Evolutionary conservation across 176 grass and related monocot genomes (phyloP).

Genomic region (Juncus inflexus): DNA sequence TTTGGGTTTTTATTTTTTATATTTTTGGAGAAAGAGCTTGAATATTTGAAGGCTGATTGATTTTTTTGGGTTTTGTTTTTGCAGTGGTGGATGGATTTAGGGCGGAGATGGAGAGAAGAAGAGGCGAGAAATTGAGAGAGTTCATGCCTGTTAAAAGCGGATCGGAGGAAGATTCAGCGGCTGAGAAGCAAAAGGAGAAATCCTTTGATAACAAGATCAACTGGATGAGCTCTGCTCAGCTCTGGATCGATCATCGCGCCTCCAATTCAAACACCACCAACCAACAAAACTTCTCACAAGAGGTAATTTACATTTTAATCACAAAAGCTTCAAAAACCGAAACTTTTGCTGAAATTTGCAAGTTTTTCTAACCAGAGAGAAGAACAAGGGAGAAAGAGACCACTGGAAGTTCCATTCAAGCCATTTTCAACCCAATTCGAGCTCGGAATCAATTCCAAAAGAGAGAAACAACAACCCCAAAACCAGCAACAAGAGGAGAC

Average conservation of each 20-base stretch:
- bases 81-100: conserved; percentile 74
- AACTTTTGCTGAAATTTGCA: not conserved
- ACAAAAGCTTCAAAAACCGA: too few species aligned
- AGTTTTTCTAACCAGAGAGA: not conserved
- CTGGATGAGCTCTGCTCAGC: conserved; percentile 94
- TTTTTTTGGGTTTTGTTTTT: not conserved
- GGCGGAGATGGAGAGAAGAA: conserved; percentile 44
- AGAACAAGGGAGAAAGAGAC: conserved; percentile 28
- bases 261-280: conserved; percentile 38
- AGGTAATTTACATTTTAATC: not conserved
- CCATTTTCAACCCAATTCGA: conserved; percentile 35
- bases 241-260: conserved; percentile 62
- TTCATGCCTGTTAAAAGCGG: conserved; percentile 31
- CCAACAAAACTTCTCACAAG: conserved; percentile 21
- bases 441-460: conserved; percentile 1
- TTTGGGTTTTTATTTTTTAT: not conserved
- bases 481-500: conserved; percentile 6
- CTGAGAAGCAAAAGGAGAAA: conserved; percentile 20
- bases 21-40: not conserved
- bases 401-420: conserved; percentile 20
- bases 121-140: conserved; percentile 26
- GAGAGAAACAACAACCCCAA: not conserved
- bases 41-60: not conserved
- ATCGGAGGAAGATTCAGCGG: conserved; percentile 6
- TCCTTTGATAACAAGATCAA: conserved; percentile 44